Base-by-base conservation (phyloP, 2,329 filamentous ascomycete species). In the Verticillium nonalfalfae region DNA sequence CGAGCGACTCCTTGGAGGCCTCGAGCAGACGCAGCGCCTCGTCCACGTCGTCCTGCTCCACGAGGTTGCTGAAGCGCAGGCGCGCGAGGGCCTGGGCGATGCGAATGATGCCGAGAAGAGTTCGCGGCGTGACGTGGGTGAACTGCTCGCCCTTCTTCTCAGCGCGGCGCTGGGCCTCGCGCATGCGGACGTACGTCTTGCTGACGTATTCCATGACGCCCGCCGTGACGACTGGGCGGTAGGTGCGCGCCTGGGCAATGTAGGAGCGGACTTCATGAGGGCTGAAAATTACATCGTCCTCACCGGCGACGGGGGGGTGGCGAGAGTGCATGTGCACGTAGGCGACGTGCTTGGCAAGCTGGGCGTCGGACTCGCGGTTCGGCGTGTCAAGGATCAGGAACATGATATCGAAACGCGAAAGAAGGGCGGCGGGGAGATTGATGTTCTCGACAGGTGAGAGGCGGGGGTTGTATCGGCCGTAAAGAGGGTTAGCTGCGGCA, bases 371-470 rank as follows among this genome's bases (percentile, higher is more conserved):
- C 68, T 99, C 95, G 65, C 93, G 90, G 18, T 88, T 89, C 2
- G 95, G 94, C 40, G 92, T 97, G 79, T 99, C 95, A 62, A 99
- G 89, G 69, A 99, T 93, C 56, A 99, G 83, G 83, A 98, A 99
- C 67, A 99, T 85, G 67, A 99, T 85, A 74, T 99, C 95, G 77
- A 99, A 99, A 85, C 95, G 91, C 63, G 94, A 97, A 60, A 99
- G 85, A 21, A 99, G 86, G 21, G 95, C 95, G 18, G 95, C 95
- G n/a, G 95, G 95, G 50, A 99, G 87, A 76, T 99, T 99, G 78
- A 99, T 99, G 76, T 99, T 99, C 76, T 99, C 95, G 33, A 99
- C 93, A 0, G 95, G 95, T 0, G 94, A 97, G 69, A 99, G 90
- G 65, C 93, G 91, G 61, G 95, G 95, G 78, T 99, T 99, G 82